A percentile compares a stretch with the other conserved stretches of the same genome.
Evolutionary conservation across 75 land plant genomes (phyloP).

Genomic region (Pinus taeda): DNA sequence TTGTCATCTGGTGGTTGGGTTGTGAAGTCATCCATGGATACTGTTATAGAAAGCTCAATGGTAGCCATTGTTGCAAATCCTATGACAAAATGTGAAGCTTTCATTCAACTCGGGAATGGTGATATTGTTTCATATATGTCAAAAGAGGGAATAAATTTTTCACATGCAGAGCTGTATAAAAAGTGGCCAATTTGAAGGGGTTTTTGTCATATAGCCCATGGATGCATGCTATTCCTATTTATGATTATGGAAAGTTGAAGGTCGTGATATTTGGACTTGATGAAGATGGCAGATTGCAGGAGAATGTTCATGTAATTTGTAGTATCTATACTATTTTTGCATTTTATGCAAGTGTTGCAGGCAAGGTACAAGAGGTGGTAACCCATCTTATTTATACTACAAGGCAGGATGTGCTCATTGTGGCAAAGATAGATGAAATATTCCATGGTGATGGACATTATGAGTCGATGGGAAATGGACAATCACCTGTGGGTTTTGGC

Average conservation of each 20-base stretch:
- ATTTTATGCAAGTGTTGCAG: slow-evolving; percentile 45
- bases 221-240: too few relatives aligned
- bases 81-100: too few relatives aligned
- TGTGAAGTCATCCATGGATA: slow-evolving; percentile 21
- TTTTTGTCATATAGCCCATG: slow-evolving; percentile 78
- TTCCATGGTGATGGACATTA: slow-evolving; percentile 27
- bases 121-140: slow-evolving; percentile 46
- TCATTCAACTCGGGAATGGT: too few relatives aligned
- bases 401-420: slow-evolving; percentile 71
- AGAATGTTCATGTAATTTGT: slow-evolving; percentile 44
- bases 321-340: slow-evolving; percentile 75
- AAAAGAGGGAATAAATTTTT: slow-evolving; percentile 14
- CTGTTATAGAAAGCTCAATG: slow-evolving; percentile 28
- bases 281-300: slow-evolving; percentile 60
- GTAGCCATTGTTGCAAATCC: slow-evolving; percentile 47
- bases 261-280: slow-evolving; percentile 64
- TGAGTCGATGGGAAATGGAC: too few relatives aligned
- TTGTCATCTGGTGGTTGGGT: slow-evolving; percentile 51
- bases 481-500: too few relatives aligned
- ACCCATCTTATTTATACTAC: slow-evolving; percentile 78
- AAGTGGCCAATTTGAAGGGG: slow-evolving; percentile 18
- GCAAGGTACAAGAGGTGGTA: slow-evolving; percentile 11
- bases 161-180: background rate
- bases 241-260: too few relatives aligned
- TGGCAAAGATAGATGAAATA: slow-evolving; percentile 47